phyloP scores from a whole-genome alignment of 768 basidiomycete species.

The Naganishia friedmannii region DNA sequence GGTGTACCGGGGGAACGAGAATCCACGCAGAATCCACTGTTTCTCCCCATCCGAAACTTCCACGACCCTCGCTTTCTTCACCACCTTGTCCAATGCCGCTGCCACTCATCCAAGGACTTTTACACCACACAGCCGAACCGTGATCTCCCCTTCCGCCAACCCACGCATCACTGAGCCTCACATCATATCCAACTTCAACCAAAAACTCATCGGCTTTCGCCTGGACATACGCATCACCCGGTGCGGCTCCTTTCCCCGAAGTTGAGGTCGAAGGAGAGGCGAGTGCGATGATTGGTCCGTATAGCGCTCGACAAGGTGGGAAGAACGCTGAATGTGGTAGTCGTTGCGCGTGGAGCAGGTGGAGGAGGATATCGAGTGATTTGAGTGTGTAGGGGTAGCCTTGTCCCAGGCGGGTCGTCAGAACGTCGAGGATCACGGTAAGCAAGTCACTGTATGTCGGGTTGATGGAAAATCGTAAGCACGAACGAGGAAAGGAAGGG shows the following conservation, averaged over 20 bases:
- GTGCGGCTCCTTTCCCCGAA: no score
- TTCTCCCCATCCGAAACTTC: no score
- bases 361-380: constrained; percentile 17
- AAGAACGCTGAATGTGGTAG: constrained; percentile 9
- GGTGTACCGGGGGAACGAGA: background rate
- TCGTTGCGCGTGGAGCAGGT: constrained; percentile 3
- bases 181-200: background rate
- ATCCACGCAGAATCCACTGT: background rate
- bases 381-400: constrained; percentile 1
- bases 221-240: background rate
- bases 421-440: background rate
- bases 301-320: background rate
- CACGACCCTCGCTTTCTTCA: background rate
- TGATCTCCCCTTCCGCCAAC: background rate
- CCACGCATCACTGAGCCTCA: background rate
- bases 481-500: background rate
- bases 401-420: background rate
- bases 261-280: background rate
- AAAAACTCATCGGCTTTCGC: constrained; percentile 22
- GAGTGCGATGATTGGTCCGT: constrained; percentile 12
- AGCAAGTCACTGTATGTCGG: background rate
- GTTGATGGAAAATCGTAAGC: background rate
- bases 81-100: no score
- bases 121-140: background rate
- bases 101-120: no score